These are phyloP conservation scores for Polyporus arcularius DNA, from an alignment of 768 basidiomycete genomes.

Conservation along the genomic window DNA sequence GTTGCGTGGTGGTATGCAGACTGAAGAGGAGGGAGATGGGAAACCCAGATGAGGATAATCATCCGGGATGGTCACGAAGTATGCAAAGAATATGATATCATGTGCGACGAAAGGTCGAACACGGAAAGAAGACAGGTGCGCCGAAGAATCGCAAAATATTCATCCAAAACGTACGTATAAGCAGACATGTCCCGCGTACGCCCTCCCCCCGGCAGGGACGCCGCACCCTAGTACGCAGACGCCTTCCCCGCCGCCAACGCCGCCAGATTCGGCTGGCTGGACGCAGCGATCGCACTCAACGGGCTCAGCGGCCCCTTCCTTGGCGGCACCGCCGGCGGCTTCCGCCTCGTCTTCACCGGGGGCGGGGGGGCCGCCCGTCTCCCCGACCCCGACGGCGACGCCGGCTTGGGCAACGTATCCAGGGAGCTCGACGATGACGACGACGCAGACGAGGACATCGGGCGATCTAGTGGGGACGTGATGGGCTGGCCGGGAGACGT, in stretches of 20 bases:
- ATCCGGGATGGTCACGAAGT: no score
- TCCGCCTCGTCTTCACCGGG: conserved; percentile 60
- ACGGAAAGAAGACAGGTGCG: no score
- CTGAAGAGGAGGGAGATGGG: no score
- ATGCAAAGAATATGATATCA: no score
- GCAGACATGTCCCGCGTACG: no score
- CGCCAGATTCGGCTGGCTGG: conserved; percentile 12
- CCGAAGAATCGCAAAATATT: no score
- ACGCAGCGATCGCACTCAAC: conserved; percentile 11
- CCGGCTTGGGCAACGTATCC: conserved; percentile 6
- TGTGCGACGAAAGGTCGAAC: no score
- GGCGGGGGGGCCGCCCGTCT: conserved; percentile 61
- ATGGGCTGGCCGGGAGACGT: conserved; percentile 15
- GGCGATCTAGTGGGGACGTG: conserved; percentile 17
- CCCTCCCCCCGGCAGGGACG: no score
- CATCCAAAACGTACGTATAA: no score
- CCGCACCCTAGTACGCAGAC: neutral
- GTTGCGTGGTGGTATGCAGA: no score
- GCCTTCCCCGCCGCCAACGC: conserved; percentile 9
- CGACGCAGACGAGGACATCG: conserved; percentile 9
- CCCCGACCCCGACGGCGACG: conserved; percentile 17
- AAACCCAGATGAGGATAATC: no score
- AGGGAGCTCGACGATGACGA: conserved; percentile 15
- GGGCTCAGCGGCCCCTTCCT: conserved; percentile 12
- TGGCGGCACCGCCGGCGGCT: conserved; percentile 67